Evolutionary conservation across 768 basidiomycete species (phyloP), one percentile per base, ranked within the genome.

Genomic region (Leccinum imitatum): DNA sequence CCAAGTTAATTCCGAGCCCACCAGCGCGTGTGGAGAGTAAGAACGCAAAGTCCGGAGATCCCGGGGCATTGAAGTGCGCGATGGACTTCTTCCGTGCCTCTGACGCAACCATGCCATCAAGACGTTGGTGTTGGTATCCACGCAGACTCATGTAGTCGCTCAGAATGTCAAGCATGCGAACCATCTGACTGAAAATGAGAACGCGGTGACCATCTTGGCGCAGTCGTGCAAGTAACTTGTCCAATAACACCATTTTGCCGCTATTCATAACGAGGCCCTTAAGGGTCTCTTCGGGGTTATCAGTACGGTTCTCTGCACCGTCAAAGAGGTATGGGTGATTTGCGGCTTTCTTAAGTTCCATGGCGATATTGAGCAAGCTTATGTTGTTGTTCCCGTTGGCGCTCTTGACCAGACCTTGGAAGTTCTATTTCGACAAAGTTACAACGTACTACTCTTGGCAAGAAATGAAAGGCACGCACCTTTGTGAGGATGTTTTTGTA

Each of bases 161-260:
- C 68, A 99, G 85, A 72, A 99, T 98, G 76, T 99, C 97, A 50
- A 99, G 82, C 87, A 98, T 93, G 60, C 97, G 87, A 60, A 98
- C 95, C 97, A 99, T 99, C 76, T 98, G 94, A 69, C 95, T 97
- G 81, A 99, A 99, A 67, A 99, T 98, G 67, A 99, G 83, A 27
- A 99, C 97, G 53, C 97, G 91, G 69, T 98, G 97, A 3, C 92
- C 91, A 71, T 98, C 96, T 65, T 84, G 87, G 67, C 90, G 90
- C 53, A 98, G 83, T 17, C 93, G 87, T 23, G 81, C 83, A n/a
- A 98, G 86, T 15, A 99, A 84, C 74, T 99, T 99, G 79, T 99
- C 97, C 57, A 99, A 87, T 33, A 99, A 79, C 53, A 98, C 95
- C 90, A 99, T 87, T 79, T 99, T 99, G 35, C 97, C 97, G 61